Conservation (phyloP, 1,139 yeast species). For the Hyphopichia wangnamkhiaoensis region DNA sequence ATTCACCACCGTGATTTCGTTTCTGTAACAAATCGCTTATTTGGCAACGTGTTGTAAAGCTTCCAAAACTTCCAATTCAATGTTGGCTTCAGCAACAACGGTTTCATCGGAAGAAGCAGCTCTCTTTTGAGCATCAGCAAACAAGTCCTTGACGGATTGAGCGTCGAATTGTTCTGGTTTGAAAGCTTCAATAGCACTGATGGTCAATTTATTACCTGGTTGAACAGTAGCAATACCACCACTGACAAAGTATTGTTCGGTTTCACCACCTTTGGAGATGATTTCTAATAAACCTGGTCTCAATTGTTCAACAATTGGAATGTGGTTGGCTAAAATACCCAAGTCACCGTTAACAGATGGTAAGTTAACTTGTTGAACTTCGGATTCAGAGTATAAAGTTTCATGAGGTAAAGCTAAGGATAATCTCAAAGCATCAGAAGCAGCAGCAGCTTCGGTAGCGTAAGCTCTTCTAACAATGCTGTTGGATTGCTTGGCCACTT, state of each 20-base stretch:
- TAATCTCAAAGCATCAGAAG: conserved; percentile 78
- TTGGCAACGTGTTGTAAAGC: conserved; percentile 89
- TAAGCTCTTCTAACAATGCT: conserved; percentile 73
- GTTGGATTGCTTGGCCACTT: conserved; percentile 65
- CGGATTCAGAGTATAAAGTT: conserved; percentile 53
- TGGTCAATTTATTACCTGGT: conserved; percentile 88
- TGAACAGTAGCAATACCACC: conserved; percentile 98
- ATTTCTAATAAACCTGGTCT: conserved; percentile 95
- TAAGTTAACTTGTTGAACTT: conserved; percentile 86
- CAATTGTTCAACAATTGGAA: conserved; percentile 96
- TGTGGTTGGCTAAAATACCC: conserved; percentile 98
- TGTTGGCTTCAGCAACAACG: conserved; percentile 91
- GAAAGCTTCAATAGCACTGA: conserved; percentile 95
- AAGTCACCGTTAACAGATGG: conserved; percentile 96
- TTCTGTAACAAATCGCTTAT: conserved; percentile 31
- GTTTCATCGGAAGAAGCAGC: conserved; percentile 80
- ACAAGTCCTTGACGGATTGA: conserved; percentile 75
- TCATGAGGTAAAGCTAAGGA: conserved; percentile 91
- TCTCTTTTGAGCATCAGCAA: conserved; percentile 95
- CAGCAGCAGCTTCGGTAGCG: conserved; percentile 81
- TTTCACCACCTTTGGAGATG: conserved; percentile 73
- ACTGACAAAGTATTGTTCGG: conserved; percentile 83
- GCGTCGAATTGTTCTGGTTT: conserved; percentile 87
- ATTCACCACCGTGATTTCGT: neutral
- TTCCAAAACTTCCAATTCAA: conserved; percentile 94